These are phyloP conservation scores for Phoenix dactylifera DNA, from an alignment of 176 grass and related monocot species.

Conservation along the genomic window DNA sequence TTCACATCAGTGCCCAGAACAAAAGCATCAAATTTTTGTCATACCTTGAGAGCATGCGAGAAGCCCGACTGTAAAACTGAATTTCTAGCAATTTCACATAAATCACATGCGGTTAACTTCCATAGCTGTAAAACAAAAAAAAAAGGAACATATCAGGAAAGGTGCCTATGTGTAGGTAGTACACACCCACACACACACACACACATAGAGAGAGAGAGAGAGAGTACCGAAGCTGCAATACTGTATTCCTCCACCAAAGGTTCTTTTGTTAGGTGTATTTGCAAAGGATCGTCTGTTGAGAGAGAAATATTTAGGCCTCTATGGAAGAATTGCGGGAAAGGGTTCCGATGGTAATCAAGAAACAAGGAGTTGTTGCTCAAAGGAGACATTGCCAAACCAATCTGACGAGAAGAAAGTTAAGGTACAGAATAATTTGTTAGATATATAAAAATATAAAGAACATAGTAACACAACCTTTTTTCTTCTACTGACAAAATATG, in stretches of 20 bases:
- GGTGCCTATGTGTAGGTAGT: too few species aligned
- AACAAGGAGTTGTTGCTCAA: constrained; percentile 94
- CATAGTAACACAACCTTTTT: too few species aligned
- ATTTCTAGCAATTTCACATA: constrained; percentile 59
- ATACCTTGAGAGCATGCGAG: constrained; percentile 83
- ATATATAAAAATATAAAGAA: too few species aligned
- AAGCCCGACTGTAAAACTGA: constrained; percentile 1
- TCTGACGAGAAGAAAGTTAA: constrained; percentile 31
- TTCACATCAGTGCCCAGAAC: not conserved
- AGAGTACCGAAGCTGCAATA: constrained; percentile 74
- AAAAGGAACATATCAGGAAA: too few species aligned
- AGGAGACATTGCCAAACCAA: constrained; percentile 97
- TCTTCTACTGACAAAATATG: too few species aligned
- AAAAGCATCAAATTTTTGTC: not conserved
- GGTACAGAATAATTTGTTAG: too few species aligned
- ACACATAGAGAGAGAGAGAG: not conserved
- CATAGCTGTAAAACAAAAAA: constrained; percentile 44
- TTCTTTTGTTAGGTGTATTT: constrained; percentile 97
- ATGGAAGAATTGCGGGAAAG: constrained; percentile 73
- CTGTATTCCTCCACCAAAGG: constrained; percentile 98
- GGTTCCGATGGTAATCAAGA: constrained; percentile 91
- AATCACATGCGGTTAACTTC: constrained; percentile 80
- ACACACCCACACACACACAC: too few species aligned
- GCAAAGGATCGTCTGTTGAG: constrained; percentile 82
- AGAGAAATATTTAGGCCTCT: constrained; percentile 92